Base-by-base conservation (phyloP, 176 grass and related monocot species). In the Eleusine coracana region DNA sequence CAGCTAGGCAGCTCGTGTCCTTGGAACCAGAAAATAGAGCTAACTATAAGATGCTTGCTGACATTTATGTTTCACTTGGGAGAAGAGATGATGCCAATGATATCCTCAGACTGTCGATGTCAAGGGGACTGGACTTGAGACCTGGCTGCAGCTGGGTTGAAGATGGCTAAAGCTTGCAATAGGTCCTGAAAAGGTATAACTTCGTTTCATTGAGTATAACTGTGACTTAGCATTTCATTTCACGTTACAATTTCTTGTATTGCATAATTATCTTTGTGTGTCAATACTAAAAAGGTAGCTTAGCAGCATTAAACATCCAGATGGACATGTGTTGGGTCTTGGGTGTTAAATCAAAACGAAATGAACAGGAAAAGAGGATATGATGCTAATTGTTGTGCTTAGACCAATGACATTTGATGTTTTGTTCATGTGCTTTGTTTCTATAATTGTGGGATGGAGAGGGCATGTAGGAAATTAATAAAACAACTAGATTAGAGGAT, bases 41-140 rank as follows among this genome's bases (percentile, higher is more conserved):
- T 50, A 93, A 85, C 36, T 89, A 89, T 73, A 93, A 88, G 83
- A 96, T 91, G 90, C 88, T 96, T 72, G 88, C 90, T 72, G 84
- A 91, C 76, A 80, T 88, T 89, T 96, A 96, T 91, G 65, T 96
- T 78, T 93, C 76, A 20, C 58, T 77, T 73, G 91, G 91, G 72
- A 93, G 83, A 79, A 93, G 88, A 80, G 90, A 89, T 69, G 79
- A 69, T 44, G 80, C 80, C 20, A n/a, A 83, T 40, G 21, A 38
- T 71, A 34, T 90, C 77, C 68, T 91, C 37, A 78, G 73, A 55
- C 48, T 89, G 67, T 62, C 83, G 18, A 72, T 51, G 63, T 68
- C 83, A 87, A 76, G 61, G 64, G 73, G 63, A 70, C 66, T 89
- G n/a, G 74, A 89, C 55, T 77, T 10, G 16, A 85, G 34, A 77